Conservation (phyloP, 306 rosid genomes). For the Prosopis cineraria region DNA sequence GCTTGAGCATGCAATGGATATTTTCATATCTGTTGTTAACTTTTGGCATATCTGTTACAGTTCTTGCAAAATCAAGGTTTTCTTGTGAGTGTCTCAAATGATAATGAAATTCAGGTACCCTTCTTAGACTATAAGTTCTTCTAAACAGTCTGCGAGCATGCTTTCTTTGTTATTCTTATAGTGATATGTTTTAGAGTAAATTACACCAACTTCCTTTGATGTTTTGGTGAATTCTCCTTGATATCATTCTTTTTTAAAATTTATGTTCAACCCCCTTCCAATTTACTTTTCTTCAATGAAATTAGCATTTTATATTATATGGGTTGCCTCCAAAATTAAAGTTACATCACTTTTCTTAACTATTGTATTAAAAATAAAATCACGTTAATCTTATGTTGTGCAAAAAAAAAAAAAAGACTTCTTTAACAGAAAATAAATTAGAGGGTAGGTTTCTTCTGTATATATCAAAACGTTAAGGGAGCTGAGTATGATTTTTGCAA, state of each 20-base stretch:
- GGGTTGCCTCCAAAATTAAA: neutral
- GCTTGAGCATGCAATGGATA: constrained; percentile 16
- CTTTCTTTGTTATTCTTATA: constrained; percentile 10
- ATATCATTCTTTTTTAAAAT: neutral
- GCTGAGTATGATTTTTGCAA: neutral
- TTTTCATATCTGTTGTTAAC: constrained; percentile 18
- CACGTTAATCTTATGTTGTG: neutral
- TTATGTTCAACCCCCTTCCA: neutral
- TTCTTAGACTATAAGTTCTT: constrained; percentile 30
- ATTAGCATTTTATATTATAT: neutral
- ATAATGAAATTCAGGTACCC: constrained; percentile 83
- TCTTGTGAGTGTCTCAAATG: constrained; percentile 70
- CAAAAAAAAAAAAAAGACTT: neutral
- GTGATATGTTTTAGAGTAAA: neutral
- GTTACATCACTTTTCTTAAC: neutral
- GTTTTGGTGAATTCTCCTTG: neutral
- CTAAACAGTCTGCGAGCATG: constrained; percentile 12
- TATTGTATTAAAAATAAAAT: neutral
- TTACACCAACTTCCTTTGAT: neutral
- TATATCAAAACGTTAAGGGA: neutral
- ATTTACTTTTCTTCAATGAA: neutral
- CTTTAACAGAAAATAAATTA: neutral
- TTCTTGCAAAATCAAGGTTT: constrained; percentile 91
- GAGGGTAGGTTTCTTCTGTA: neutral
- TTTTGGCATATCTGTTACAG: constrained; percentile 42